Evolutionary conservation across 1,139 yeast genomes (phyloP).

Genomic region (Casaregolazyma lundiana): DNA sequence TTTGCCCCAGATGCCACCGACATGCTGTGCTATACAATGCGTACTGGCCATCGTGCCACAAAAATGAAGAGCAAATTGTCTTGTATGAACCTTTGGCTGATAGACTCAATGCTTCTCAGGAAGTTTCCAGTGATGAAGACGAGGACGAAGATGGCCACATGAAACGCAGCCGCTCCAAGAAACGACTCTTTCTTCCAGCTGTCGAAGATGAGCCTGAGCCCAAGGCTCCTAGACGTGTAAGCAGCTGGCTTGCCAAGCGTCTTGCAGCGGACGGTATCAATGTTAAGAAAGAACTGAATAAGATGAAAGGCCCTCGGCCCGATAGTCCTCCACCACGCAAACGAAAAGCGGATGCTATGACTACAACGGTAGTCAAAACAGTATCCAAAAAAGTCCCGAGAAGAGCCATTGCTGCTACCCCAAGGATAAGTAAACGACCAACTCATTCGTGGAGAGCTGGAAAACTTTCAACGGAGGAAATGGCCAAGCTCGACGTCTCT

Average conservation of each 20-base stretch:
- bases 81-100: slow-evolving; percentile 16
- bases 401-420: not conserved
- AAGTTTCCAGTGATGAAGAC: slow-evolving; percentile 8
- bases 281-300: slow-evolving; percentile 3
- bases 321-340: slow-evolving; percentile 3
- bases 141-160: slow-evolving; percentile 11
- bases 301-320: slow-evolving; percentile 6
- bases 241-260: slow-evolving; percentile 20
- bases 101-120: slow-evolving; percentile 1
- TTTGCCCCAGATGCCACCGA: slow-evolving; percentile 33
- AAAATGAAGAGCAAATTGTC: slow-evolving; percentile 18
- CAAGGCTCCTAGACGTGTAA: slow-evolving; percentile 17
- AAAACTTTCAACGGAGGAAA: slow-evolving; percentile 7
- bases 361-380: slow-evolving; percentile 11
- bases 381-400: slow-evolving; percentile 1
- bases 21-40: slow-evolving; percentile 28
- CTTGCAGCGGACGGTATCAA: slow-evolving; percentile 11
- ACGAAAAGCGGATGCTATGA: not conserved
- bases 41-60: slow-evolving; percentile 28
- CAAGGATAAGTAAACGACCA: not conserved
- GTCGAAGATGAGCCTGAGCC: slow-evolving; percentile 13
- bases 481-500: slow-evolving; percentile 7
- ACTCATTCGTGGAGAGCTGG: slow-evolving; percentile 4
- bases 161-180: slow-evolving; percentile 6
- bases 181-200: slow-evolving; percentile 16